phyloP scores from a whole-genome alignment of 2,329 filamentous ascomycete genomes.

The Passalora sequoiae region DNA sequence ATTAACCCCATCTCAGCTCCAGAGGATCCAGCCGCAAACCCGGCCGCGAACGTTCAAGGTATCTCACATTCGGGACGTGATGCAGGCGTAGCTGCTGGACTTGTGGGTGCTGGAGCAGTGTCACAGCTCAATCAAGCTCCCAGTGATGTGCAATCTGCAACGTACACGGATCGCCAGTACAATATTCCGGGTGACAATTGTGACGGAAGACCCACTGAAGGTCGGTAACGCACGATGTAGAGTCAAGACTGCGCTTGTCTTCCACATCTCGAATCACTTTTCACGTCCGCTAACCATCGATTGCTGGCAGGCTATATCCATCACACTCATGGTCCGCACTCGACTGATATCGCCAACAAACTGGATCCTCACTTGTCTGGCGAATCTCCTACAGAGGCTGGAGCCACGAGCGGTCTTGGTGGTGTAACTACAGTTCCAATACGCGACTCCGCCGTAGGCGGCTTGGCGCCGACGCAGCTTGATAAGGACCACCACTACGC shows the following conservation, averaged over 20 bases:
- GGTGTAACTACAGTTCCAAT: neutral
- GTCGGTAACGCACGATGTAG: no score
- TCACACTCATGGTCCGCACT: conserved; percentile 25
- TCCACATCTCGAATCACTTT: no score
- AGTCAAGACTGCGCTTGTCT: no score
- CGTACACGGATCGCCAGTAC: conserved; percentile 20
- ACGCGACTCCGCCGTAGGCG: no score
- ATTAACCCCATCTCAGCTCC: conserved; percentile 19
- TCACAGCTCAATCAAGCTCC: conserved; percentile 16
- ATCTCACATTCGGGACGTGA: conserved; percentile 6
- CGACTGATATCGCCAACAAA: conserved; percentile 21
- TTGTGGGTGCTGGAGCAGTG: conserved; percentile 4
- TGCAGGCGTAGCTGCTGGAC: conserved; percentile 7
- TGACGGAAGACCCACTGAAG: neutral
- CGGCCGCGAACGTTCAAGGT: neutral
- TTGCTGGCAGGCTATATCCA: conserved; percentile 17
- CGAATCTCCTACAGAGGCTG: conserved; percentile 27
- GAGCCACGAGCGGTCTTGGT: neutral
- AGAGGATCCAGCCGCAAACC: conserved; percentile 6
- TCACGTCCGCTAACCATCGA: no score
- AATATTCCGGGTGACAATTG: neutral
- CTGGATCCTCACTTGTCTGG: conserved; percentile 36
- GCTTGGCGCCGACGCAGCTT: no score
- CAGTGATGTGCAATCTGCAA: conserved; percentile 23
- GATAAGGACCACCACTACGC: conserved; percentile 25